These are phyloP conservation scores for Helianthus tuberosus DNA, from an alignment of 129 eudicot species.

Conservation along the genomic window DNA sequence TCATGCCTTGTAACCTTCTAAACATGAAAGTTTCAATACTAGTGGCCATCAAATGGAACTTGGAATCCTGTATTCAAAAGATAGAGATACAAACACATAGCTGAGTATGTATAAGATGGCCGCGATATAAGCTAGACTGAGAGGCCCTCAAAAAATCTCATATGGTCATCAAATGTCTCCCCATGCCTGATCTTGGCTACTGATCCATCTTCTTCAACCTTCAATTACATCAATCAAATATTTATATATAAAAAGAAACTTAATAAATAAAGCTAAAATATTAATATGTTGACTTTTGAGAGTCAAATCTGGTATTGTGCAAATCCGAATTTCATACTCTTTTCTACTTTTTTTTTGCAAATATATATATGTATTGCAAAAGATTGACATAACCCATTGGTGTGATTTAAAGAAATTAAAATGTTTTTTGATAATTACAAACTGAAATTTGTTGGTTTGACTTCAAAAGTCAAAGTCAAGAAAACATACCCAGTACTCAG, in stretches of 20 bases:
- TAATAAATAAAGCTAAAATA: neutral
- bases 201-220: constrained; percentile 91
- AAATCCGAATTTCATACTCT: neutral
- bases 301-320: constrained; percentile 1
- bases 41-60: too few species aligned
- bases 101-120: too few species aligned
- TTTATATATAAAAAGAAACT: neutral
- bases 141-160: constrained; percentile 82
- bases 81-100: too few species aligned
- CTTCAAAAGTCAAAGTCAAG: constrained; percentile 12
- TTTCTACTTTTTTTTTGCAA: neutral
- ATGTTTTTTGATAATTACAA: neutral
- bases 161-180: constrained; percentile 91
- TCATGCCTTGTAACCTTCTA: too few species aligned
- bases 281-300: constrained; percentile 10
- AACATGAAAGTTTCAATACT: too few species aligned
- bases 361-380: neutral
- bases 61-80: too few species aligned
- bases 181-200: constrained; percentile 81
- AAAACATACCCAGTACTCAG: constrained; percentile 83
- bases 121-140: constrained; percentile 5
- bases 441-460: neutral
- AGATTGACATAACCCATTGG: neutral
- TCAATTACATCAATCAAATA: neutral
- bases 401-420: neutral